phyloP scores from a whole-genome alignment of 2,329 filamentous ascomycete species.

The Pestalotiopsis sp. region DNA sequence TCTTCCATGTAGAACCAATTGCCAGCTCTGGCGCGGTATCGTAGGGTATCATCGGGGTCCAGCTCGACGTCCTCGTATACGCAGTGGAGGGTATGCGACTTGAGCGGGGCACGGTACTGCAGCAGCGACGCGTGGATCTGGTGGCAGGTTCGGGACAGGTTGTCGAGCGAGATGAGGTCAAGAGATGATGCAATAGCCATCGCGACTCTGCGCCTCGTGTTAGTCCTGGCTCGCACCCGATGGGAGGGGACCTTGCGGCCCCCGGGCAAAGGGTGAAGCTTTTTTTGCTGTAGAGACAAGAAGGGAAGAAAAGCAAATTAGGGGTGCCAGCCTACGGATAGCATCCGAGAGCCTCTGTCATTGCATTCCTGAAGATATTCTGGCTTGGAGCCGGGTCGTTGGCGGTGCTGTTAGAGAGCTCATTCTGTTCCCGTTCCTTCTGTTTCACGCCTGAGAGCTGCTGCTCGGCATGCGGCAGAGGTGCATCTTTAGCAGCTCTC shows the following conservation, averaged over 20 bases:
- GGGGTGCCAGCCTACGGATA: conserved; percentile 63
- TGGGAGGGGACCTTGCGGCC: background rate
- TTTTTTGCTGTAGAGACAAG: conserved; percentile 17
- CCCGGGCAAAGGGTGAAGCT: background rate
- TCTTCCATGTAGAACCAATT: conserved; percentile 65
- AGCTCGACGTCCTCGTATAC: conserved; percentile 66
- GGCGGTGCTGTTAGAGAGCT: conserved; percentile 10
- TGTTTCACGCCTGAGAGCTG: background rate
- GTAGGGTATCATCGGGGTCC: conserved; percentile 57
- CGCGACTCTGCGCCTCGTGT: conserved; percentile 63
- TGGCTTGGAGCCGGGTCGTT: conserved; percentile 23
- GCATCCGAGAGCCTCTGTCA: conserved; percentile 66
- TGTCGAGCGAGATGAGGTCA: conserved; percentile 86
- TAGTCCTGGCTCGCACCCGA: conserved; percentile 19
- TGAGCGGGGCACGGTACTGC: conserved; percentile 74
- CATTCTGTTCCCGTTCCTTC: conserved; percentile 4
- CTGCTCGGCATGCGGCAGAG: conserved; percentile 11
- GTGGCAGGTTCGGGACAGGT: conserved; percentile 80
- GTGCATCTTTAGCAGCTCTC: conserved; percentile 16
- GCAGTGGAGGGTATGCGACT: conserved; percentile 78
- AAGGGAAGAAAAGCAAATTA: conserved; percentile 26
- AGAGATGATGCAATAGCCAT: conserved; percentile 74
- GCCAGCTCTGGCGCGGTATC: conserved; percentile 59
- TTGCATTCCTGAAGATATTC: conserved; percentile 59
- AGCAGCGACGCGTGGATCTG: conserved; percentile 77